Base-by-base conservation (phyloP, 1,139 yeast species). In the Arxiozyma slooffiae region DNA sequence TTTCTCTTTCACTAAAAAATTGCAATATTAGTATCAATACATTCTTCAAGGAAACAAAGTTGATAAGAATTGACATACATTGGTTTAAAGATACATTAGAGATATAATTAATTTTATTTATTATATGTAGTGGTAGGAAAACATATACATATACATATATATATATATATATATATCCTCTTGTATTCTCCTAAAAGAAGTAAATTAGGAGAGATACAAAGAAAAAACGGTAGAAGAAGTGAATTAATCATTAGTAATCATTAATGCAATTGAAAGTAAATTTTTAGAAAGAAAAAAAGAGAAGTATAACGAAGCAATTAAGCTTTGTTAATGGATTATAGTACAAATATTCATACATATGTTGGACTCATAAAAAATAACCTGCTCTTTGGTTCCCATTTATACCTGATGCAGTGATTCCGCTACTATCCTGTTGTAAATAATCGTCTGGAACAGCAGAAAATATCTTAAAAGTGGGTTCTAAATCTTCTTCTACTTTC, bases 361-460 rank as follows among this genome's bases (percentile, higher is more conserved):
- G n/a, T 4, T 30, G 23, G 7, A 18, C 16, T 55, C 52, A 65
- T 52, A 66, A 57, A 60, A 66, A 66, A 54, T 66, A 66, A 18
- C 69, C 69, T 17, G 67, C 68, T 51, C 69, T 59, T 53, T 64
- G 67, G 41, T 38, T 39, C 26, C 42, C 43, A 45, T 55, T 60
- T 46, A 42, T 46, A n/a, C 23, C 38, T n/a, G 49, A 21, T 17
- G 41, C 38, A 21, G 23, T 22, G 11, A n/a, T 36, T 5, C 42
- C 45, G 18, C 26, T 41, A 8, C 42, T 46, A 17, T 45, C 43
- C 65, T 81, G 86, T 53, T 81, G 77, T 23, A 87, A 83, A 53
- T 63, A 65, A 62, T 95, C 98, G 67, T 89, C 97, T 55, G 95
- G 95, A 48, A 92, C 98, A 16, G 97, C 97, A 62, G 89, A 84